Evolutionary conservation across 306 rosid species (phyloP).

Genomic region (Cucumis melo): DNA sequence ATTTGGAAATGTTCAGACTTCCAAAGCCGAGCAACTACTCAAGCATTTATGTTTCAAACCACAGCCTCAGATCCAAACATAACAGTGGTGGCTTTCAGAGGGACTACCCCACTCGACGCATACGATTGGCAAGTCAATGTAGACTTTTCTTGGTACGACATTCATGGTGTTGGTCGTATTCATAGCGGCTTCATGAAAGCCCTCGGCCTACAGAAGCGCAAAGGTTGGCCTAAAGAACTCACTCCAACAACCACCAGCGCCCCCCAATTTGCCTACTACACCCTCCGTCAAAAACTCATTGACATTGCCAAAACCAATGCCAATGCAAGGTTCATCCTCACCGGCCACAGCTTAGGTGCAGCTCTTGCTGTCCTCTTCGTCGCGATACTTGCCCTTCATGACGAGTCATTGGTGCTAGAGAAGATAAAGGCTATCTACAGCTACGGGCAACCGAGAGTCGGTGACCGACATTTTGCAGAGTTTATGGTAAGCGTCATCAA

Average conservation of each 20-base stretch:
- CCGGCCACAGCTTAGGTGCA: conserved; percentile 79
- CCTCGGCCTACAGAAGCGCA: conserved; percentile 30
- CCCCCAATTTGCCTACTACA: conserved; percentile 39
- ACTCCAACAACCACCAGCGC: background rate
- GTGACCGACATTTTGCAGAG: conserved; percentile 33
- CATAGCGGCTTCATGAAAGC: conserved; percentile 65
- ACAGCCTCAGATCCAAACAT: conserved; percentile 24
- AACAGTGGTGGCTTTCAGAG: conserved; percentile 60
- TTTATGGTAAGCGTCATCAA: conserved; percentile 36
- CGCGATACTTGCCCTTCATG: conserved; percentile 42
- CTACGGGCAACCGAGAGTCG: conserved; percentile 65
- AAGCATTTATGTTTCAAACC: conserved; percentile 41
- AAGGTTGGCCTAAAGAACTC: conserved; percentile 51
- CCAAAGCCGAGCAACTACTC: conserved; percentile 26
- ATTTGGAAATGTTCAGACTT: conserved; percentile 25
- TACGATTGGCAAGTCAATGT: conserved; percentile 47
- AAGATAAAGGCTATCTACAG: conserved; percentile 58
- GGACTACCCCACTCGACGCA: conserved; percentile 13
- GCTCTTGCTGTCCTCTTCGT: conserved; percentile 58
- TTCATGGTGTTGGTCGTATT: conserved; percentile 33
- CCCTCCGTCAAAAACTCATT: conserved; percentile 28
- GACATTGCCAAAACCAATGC: conserved; percentile 19
- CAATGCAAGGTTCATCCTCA: conserved; percentile 49
- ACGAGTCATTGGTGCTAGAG: conserved; percentile 38
- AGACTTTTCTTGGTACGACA: conserved; percentile 58